These are phyloP conservation scores for Athelia sp. DNA, from an alignment of 1,284 basidiomycete species.

Conservation along the genomic window DNA sequence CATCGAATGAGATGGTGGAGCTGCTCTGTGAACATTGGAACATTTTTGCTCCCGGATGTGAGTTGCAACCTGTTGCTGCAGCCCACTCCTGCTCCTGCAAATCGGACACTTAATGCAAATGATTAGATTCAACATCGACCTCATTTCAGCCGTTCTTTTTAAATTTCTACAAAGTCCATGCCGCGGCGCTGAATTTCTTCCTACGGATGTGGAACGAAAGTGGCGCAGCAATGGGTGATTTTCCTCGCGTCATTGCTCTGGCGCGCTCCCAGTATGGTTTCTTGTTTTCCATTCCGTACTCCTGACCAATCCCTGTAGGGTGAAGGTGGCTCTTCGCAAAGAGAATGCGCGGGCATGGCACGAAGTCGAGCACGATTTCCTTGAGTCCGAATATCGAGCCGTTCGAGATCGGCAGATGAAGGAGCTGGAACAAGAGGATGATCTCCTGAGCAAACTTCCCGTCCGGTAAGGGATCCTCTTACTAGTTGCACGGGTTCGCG, in stretches of 20 bases:
- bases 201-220: conserved; percentile 95
- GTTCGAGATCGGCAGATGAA: conserved; percentile 93
- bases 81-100: background rate
- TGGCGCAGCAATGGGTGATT: conserved; percentile 77
- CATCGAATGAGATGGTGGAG: conserved; percentile 85
- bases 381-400: conserved; percentile 80
- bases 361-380: conserved; percentile 81
- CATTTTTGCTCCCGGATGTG: conserved; percentile 75
- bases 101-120: conserved; percentile 15
- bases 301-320: conserved; percentile 34
- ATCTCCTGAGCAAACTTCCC: conserved; percentile 79
- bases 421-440: conserved; percentile 89
- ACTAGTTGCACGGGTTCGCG: conserved; percentile 3
- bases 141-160: conserved; percentile 89
- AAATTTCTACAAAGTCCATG: conserved; percentile 81
- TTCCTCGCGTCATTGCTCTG: conserved; percentile 76
- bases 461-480: conserved; percentile 65
- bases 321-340: conserved; percentile 71
- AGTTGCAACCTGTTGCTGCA: conserved; percentile 25
- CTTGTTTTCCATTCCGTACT: background rate
- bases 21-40: conserved; percentile 85
- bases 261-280: conserved; percentile 77
- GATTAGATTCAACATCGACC: conserved; percentile 72
- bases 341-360: conserved; percentile 83
- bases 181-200: conserved; percentile 84